Evolutionary conservation across 306 rosid species (phyloP), one percentile per base, ranked within the genome.

Genomic region (Spatholobus suberectus): DNA sequence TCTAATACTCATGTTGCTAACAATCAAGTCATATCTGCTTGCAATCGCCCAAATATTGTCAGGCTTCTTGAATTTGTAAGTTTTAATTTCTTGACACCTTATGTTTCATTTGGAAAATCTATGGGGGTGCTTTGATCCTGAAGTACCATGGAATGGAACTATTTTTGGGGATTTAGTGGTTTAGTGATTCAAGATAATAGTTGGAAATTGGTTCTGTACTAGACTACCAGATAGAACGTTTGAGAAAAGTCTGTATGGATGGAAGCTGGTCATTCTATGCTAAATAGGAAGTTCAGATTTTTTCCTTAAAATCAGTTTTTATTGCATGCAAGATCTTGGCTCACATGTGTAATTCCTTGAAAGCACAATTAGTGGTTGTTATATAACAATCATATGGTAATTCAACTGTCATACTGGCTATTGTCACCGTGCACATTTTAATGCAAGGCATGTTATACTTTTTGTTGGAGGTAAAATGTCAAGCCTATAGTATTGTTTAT

Each of bases 11-110:
- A 75, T 82, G 79, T 82, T 77, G 80, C 83, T 41, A 80, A 86
- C 61, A 84, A 81, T 84, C 92, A 89, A 80, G 84, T 84, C 82
- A 62, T 79, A 72, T 81, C 63, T 84, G 86, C 90, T 68, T 85
- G 8, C 73, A 86, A 61, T 81, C 73, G 75, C 77, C 61, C 90
- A 34, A 86, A 68, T 68, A 74, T 91, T 83, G 79, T 76, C 70
- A 84, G 87, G 73, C 80, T 91, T 81, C 91, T 91, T 43, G 91
- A 91, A 57, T 84, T 86, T 37, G 93, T 91, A 88, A 88, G 95
- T 88, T 75, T 78, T 9, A 43, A 51, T 78, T 73, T 55, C 15
- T 85, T 75, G 75, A 58, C 23, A 18, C 79, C 59, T 35, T 37
- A 6, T 63, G 61, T 35, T 76, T 35, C 59, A 17, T 73, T 51